Evolutionary conservation across 257 asterid species (phyloP), one percentile per base, ranked within the genome.

Genomic region (Asclepias syriaca): DNA sequence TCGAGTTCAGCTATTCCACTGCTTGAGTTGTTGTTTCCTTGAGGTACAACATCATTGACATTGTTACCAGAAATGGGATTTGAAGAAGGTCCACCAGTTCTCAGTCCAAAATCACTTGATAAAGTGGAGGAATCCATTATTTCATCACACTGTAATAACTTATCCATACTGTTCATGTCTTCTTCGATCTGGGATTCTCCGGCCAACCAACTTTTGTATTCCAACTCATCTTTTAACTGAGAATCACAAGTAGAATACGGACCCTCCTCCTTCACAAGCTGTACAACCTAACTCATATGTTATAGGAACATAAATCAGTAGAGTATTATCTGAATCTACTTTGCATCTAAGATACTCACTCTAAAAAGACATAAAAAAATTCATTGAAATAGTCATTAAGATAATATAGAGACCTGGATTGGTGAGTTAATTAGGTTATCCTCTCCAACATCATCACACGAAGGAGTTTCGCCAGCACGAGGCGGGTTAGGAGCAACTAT

Each of bases 401-500:
- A 61, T 15, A 61, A 64, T 27, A 64, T n/a, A 8, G 21, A 24
- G 12, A 24, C 98, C 97, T 85, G 85, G 63, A 66, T 59, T 50
- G 82, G 54, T 32, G 85, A 60, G 45, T 68, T 66, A 7, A 70
- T 19, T 56, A 66, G 53, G 71, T 73, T 57, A 77, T 70, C 81
- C 65, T 73, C 85, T 0, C 75, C 68, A 51, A 72, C 40, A 74
- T 78, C 85, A 76, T 88, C 90, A 48, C 78, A 79, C 55, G 72
- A 74, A 18, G 89, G 88, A 22, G 92, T 88, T 65, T 82, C 78
- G 65, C 70, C 90, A 19, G 76, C 81, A 27, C 89, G 81, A 72
- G 84, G 92, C 16, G 88, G 98, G 18, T 90, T 83, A 5, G 90
- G 95, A 57, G 88, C 74, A 56, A 72, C 76, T 1, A 81, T 83